Evolutionary conservation across 495 filamentous ascomycete species (phyloP), one percentile per base, ranked within the genome.

Genomic region (Aspergillus incahuasiensis): DNA sequence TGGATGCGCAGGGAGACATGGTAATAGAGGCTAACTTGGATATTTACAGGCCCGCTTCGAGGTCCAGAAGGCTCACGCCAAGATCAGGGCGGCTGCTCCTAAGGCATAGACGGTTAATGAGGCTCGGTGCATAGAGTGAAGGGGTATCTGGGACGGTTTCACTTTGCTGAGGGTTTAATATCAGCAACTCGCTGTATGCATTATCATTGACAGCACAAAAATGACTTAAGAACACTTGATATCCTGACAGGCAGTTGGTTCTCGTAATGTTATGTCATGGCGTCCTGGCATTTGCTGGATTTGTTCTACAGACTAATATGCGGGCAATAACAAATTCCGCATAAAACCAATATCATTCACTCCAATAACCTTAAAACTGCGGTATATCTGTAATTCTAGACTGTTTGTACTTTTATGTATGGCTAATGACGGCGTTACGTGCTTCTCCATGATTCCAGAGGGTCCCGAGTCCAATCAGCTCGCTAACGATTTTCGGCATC

Each of bases 11-110:
- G n/a, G 11, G n/a, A 15, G 0, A 40, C 40, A n/a, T 40, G 12
- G 12, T 13, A 50, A 6, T 8, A 6, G 25, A 8, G n/a, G 49
- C 49, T 52, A 52, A 52, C 49, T 19, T 42, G n/a, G n/a, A 43
- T 53, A 28, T 51, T 25, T 52, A 35, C 53, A 51, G 46, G 51
- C 48, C 70, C 86, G 92, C 69, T 97, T 90, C 80, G 92, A 96
- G 82, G 86, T 95, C 75, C 89, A 86, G 77, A 97, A 96, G 86
- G 84, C 90, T 63, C 78, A 89, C 63, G 87, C 90, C 63, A 91
- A 92, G 81, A 79, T 89, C 67, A 73, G 76, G 63, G 79, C 81
- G 60, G 67, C 75, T 59, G 79, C 82, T 71, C 65, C 71, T 61
- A 79, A 81, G 71, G 69, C 74, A 68, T 81, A 76, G 68, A 73